Evolutionary conservation across 768 basidiomycete species (phyloP).

Genomic region (Mrakia frigida): DNA sequence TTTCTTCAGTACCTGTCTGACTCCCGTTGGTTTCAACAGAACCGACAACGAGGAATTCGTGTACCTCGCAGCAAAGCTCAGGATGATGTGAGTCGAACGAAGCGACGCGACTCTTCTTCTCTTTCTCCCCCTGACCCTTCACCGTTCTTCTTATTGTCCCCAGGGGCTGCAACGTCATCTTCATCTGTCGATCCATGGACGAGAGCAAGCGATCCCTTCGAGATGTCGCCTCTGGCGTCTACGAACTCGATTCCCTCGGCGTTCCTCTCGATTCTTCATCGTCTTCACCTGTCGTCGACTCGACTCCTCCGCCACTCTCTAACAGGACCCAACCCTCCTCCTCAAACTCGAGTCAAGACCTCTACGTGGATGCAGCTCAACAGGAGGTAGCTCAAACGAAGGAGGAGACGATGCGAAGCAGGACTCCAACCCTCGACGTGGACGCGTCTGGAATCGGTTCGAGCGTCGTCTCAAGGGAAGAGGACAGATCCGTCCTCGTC

Average conservation of each 20-base stretch:
- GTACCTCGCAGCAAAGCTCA: not conserved
- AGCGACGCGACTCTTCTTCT: not conserved
- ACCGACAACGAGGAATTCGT: not conserved
- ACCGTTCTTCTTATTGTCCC: not conserved
- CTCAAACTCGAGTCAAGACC: too few relatives aligned
- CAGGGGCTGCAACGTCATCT: constrained; percentile 11
- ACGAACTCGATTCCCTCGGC: not conserved
- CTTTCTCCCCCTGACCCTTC: not conserved
- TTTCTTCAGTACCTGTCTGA: not conserved
- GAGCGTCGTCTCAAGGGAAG: not conserved
- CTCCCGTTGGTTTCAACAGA: not conserved
- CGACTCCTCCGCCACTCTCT: not conserved
- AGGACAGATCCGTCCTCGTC: not conserved
- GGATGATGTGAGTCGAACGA: not conserved
- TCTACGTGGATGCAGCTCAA: too few relatives aligned
- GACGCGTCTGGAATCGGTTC: too few relatives aligned
- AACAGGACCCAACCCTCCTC: too few relatives aligned
- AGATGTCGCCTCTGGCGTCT: not conserved
- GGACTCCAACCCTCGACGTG: too few relatives aligned
- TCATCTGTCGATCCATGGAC: not conserved
- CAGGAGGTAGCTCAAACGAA: too few relatives aligned
- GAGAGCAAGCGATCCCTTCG: not conserved
- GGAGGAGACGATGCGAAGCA: too few relatives aligned
- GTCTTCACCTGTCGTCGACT: not conserved
- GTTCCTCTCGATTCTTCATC: not conserved